Conservation (phyloP, 164 flowering plant species). For the Vitis vinifera region DNA sequence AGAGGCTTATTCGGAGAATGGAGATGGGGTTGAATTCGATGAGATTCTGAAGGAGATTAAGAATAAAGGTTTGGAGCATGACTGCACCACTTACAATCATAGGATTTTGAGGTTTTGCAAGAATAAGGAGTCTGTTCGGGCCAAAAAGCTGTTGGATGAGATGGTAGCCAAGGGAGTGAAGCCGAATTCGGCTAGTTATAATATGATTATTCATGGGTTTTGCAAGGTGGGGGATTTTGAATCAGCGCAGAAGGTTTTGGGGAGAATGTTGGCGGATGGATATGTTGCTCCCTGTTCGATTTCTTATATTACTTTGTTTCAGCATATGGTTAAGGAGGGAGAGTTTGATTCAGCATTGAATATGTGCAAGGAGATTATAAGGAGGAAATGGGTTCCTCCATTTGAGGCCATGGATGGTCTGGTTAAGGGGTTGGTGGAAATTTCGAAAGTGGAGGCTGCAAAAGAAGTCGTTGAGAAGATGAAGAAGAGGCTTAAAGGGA, state of each 20-base stretch:
- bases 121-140: slow-evolving; percentile 26
- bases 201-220: slow-evolving; percentile 29
- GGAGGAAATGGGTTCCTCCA: slow-evolving; percentile 38
- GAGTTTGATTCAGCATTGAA: slow-evolving; percentile 32
- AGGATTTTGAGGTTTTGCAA: slow-evolving; percentile 28
- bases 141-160: slow-evolving; percentile 31
- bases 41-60: slow-evolving; percentile 19
- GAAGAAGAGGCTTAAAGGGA: slow-evolving; percentile 34
- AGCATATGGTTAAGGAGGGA: slow-evolving; percentile 27
- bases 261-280: slow-evolving; percentile 14
- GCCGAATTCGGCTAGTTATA: slow-evolving; percentile 24
- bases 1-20: slow-evolving; percentile 18
- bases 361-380: slow-evolving; percentile 27
- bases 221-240: slow-evolving; percentile 32
- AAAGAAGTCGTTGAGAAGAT: slow-evolving; percentile 28
- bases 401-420: slow-evolving; percentile 25
- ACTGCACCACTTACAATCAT: slow-evolving; percentile 27
- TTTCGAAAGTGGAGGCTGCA: slow-evolving; percentile 31
- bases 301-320: slow-evolving; percentile 21
- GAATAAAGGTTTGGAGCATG: slow-evolving; percentile 17
- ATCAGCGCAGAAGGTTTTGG: slow-evolving; percentile 27
- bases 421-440: slow-evolving; percentile 33
- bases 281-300: slow-evolving; percentile 17
- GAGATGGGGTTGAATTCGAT: slow-evolving; percentile 24
- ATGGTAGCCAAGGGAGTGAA: slow-evolving; percentile 27